Evolutionary conservation across 306 rosid genomes (phyloP), one percentile per base, ranked within the genome.

Genomic region (Castanospermum australe): DNA sequence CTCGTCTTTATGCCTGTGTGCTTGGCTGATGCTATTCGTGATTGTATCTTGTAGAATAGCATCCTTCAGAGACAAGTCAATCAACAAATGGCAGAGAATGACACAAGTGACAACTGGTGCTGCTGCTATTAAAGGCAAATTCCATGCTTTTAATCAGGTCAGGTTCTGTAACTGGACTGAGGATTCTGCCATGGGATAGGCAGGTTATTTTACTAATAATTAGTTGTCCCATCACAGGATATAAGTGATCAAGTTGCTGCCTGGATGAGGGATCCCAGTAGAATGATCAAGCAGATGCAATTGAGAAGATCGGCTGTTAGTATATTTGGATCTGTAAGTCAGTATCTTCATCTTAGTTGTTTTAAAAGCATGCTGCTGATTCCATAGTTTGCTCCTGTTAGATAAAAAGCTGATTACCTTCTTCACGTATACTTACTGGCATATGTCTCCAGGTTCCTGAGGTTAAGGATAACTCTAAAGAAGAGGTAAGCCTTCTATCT

Each of bases 71-170:
- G 85, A 92, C 86, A 94, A 91, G 76, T 90, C 97, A 51, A 84
- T 91, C 74, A 89, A 95, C 83, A 92, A 91, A 83, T 92, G 96
- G 98, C 98, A 92, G 84, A 91, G 94, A 85, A 91, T 85, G 90
- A 90, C 97, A n/a, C 90, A 89, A 79, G 92, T 91, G 84, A 86
- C 93, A 71, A 89, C 97, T 5, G 99, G 97, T 71, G 95, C 91
- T 67, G 92, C 99, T 81, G 94, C 97, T 70, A 86, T 92, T 52
- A 92, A 89, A 85, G 87, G 94, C 4, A 88, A 90, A 76, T 84
- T 94, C 48, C 93, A 92, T 36, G 95, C 97, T 39, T 95, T 95
- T 76, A 92, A 95, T 88, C 97, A 92, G 97, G 98, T 92, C 35
- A 63, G 86, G 35, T 48, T 69, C 76, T 64, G 36, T 75, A 64